Base-by-base conservation (phyloP, 2,329 filamentous ascomycete genomes). In the Aspergillus clavatus region DNA sequence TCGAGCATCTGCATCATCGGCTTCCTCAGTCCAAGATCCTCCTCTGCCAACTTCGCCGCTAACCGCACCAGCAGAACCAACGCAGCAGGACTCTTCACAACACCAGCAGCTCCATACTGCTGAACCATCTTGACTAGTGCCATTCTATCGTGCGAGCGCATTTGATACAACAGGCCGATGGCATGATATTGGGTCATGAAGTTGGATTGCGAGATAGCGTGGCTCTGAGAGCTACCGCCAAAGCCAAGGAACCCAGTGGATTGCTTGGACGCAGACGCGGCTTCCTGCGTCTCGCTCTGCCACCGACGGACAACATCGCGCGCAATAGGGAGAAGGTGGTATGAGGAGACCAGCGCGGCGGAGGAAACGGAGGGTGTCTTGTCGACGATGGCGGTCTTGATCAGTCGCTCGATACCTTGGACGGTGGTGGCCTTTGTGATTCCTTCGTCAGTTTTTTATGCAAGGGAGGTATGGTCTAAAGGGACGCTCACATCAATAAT, bases 61-160 rank as follows among this genome's bases (percentile, higher is more conserved):
- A 98, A 74, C 57, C 93, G 82, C 44, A 98, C 93, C 22, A 98
- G 79, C 81, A 98, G 84, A 40, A 98, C 82, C 47, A 90, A 85
- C 26, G 90, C 93, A 48, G 91, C 88, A 16, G 93, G 89, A 70
- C 87, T 96, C 82, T 96, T 97, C 51, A 97, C 85, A 8, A 89
- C 89, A 47, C 93, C 93, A 12, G 89, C 82, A 42, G 85, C 84
- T 42, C 89, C 89, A 66, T 96, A 97, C 69, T 98, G 93, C 74
- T 98, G 93, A n/a, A 98, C 91, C 93, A 98, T 97, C 80, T 98
- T 98, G 50, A 97, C 91, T 59, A 98, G 74, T 18, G 93, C 90
- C 93, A 98, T 98, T 60, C 93, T 83, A 69, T 98, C 93, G 68
- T 96, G 90, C 61, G 86, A 86, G 62, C 93, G 86, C 89, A 97